These are phyloP conservation scores for Erodium moschatum DNA, from an alignment of 441 rosid species.

Conservation along the genomic window DNA sequence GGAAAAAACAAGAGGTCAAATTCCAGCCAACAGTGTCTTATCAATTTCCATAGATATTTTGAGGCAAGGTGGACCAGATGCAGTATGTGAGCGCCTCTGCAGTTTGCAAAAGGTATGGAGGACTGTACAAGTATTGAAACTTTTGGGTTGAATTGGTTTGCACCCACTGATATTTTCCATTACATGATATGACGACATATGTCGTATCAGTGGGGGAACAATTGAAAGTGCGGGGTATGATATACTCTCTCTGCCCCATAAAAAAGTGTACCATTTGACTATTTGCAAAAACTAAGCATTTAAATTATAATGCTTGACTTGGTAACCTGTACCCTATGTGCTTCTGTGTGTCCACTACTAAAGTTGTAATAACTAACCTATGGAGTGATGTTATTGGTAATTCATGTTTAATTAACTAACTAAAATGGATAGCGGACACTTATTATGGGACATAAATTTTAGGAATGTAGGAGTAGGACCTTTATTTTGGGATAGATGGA, in stretches of 20 bases:
- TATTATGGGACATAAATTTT: too few relatives aligned
- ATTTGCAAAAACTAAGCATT: background rate
- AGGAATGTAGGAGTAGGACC: too few relatives aligned
- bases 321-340: background rate
- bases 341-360: too few relatives aligned
- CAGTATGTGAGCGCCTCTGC: conserved; percentile 73
- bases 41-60: conserved; percentile 74
- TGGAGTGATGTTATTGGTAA: too few relatives aligned
- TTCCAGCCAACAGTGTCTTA: conserved; percentile 55
- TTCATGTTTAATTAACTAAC: too few relatives aligned
- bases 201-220: background rate
- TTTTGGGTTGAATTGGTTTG: background rate
- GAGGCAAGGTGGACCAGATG: conserved; percentile 87
- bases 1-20: conserved; percentile 68
- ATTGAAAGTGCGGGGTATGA: background rate
- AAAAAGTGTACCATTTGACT: too few relatives aligned
- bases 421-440: too few relatives aligned
- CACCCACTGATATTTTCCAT: background rate
- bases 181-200: background rate
- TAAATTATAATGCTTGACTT: background rate
- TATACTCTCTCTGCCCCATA: too few relatives aligned
- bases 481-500: background rate
- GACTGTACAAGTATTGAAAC: background rate
- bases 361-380: background rate
- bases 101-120: conserved; percentile 58